Base-by-base conservation (phyloP, 2,329 filamentous ascomycete species). In the Cephalotrichum gorgonifer region DNA sequence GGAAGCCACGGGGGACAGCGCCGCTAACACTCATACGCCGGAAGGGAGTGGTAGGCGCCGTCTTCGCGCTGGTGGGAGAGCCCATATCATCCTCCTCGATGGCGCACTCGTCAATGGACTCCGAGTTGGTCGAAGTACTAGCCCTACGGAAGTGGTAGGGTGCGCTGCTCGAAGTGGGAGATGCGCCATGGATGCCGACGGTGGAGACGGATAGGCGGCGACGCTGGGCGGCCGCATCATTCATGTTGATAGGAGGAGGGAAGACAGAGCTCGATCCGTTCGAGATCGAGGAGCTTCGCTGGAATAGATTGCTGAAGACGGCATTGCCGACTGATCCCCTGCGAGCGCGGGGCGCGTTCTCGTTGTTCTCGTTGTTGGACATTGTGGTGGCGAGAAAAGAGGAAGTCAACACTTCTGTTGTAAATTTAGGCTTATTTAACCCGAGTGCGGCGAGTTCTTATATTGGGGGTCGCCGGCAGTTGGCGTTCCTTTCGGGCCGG, bases 1-100 rank as follows among this genome's bases (percentile, higher is more conserved):
- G 66, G 53, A 62, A 69, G 54, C 71, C 70, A 57, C 82, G 83
- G 58, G 86, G 78, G 66, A 82, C 83, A 57, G 81, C 77, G 65
- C 89, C 73, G 55, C 86, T 86, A 60, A 95, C 94, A 68, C 90
- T 96, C 72, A 95, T 83, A 51, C 90, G 85, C 57, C 90, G 84
- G 62, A 90, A 91, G 30, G 89, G 87, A 12, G 85, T 86, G 48
- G 72, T 76, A 30, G 87, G 83, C 15, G 76, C 74, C 56, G 76
- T 78, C 59, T 74, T 77, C 35, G 71, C 62, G 50, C 66, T 65
- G 47, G 66, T 63, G n/a, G 53, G 47, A 26, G 70, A 64, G 35
- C 72, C 66, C 48, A 72, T 68, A 22, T 82, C 79, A 39, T 82
- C 79, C 52, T 90, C 86, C 53, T 88, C 83, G 52, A 85, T 76